A percentile compares a stretch with the other conserved stretches of the same genome.
These are phyloP conservation scores for Populus hybrid DNA, from an alignment of 441 rosid species.

Conservation along the genomic window DNA sequence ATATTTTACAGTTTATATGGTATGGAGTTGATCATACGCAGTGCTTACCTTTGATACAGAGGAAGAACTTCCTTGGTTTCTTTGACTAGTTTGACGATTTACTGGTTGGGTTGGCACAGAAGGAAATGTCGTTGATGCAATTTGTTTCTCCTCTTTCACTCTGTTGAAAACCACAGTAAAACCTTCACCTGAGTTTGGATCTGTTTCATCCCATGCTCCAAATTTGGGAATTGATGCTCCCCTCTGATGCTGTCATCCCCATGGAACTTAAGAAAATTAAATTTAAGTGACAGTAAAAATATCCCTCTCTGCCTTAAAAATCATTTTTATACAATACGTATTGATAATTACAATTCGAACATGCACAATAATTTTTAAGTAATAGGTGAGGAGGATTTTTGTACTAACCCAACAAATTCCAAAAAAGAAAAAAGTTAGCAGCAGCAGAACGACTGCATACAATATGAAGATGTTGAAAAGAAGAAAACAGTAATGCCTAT, in stretches of 20 bases:
- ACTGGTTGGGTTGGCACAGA: background rate
- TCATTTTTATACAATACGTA: no score
- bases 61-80: background rate
- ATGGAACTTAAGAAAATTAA: background rate
- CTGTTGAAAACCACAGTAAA: constrained; percentile 42
- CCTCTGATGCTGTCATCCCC: constrained; percentile 31
- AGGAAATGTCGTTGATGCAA: constrained; percentile 19
- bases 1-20: no score
- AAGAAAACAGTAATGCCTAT: no score
- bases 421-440: no score
- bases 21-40: background rate
- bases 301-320: no score
- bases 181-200: constrained; percentile 44
- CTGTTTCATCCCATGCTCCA: constrained; percentile 59
- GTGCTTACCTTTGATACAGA: background rate
- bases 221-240: constrained; percentile 48
- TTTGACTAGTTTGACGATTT: background rate
- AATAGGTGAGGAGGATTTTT: no score
- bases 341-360: no score
- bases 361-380: no score
- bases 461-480: no score
- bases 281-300: background rate
- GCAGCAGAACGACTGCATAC: no score
- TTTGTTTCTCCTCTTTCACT: constrained; percentile 44
- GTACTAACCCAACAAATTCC: no score